Base-by-base conservation (phyloP, 1,284 basidiomycete genomes). In the Microbotryum silenes-acaulis region DNA sequence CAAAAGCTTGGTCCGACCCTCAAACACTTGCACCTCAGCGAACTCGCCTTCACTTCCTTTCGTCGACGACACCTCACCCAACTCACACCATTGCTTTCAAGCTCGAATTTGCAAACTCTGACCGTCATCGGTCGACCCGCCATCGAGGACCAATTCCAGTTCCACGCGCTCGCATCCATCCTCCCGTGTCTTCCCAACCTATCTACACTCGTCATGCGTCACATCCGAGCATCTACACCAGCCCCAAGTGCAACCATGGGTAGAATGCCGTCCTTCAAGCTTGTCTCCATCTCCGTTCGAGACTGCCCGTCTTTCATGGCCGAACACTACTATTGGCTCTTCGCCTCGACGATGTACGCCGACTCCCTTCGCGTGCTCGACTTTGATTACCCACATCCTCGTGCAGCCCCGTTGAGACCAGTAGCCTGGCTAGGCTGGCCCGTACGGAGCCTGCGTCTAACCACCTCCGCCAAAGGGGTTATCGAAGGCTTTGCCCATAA, bases 311-410 rank as follows among this genome's bases (percentile, higher is more conserved):
- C 20, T 10, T 45, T 66, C 9, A 21, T 51, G 0, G 10, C 55
- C 14, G 14, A 29, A 0, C 67, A 68, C 9, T 56, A 64, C 10
- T 23, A 21, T 9, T 68, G 67, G 64, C 56, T 68, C 3, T 58
- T 68, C 33, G n/a, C n/a, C 4, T 46, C 62, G 1, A 51, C 64
- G 20, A 62, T 48, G 9, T 9, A 54, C n/a, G 52, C 53, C 53
- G 67, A 68, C 45, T 58, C 64, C 6, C 64, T 68, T 18, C 55
- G 61, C 18, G 20, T 31, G 18, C 23, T 65, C 57, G 51, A 57
- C 3, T 51, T 68, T 51, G 54, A 62, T 23, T 45, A 61, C 21
- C 25, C 25, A 20, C 49, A 2, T 2, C 14, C 6, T 49, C 8
- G 4, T 62, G 59, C 9, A 47, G 45, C 3, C 27, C 21, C 20